These are phyloP conservation scores for Acrocalymma vagum DNA, from an alignment of 2,329 filamentous ascomycete species.

Conservation along the genomic window DNA sequence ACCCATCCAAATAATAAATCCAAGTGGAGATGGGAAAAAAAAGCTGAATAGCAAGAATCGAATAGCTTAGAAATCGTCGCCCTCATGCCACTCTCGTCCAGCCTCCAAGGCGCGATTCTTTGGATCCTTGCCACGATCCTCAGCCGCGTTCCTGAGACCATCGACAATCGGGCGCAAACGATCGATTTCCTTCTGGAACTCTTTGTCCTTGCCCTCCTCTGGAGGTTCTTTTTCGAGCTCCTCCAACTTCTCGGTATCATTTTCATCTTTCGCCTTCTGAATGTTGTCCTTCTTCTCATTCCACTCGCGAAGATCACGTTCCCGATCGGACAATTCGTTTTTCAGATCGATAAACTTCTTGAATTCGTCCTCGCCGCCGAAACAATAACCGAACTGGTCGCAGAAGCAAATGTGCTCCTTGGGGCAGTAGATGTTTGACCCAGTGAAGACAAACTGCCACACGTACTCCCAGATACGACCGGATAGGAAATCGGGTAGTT, in stretches of 20 bases:
- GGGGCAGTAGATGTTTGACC: conserved; percentile 58
- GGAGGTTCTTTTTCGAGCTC: conserved; percentile 47
- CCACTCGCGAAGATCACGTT: conserved; percentile 54
- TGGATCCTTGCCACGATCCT: conserved; percentile 61
- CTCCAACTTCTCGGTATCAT: conserved; percentile 42
- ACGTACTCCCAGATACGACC: conserved; percentile 71
- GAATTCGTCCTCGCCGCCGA: conserved; percentile 60
- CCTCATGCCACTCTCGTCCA: conserved; percentile 63
- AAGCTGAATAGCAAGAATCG: too few species aligned
- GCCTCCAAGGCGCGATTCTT: conserved; percentile 60
- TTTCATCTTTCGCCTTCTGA: conserved; percentile 43
- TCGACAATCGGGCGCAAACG: conserved; percentile 54
- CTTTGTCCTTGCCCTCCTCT: conserved; percentile 52
- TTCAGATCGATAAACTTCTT: conserved; percentile 59
- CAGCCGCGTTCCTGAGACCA: conserved; percentile 53
- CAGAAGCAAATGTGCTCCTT: conserved; percentile 68
- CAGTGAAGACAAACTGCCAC: conserved; percentile 70
- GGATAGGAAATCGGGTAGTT: conserved; percentile 63
- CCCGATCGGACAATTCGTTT: conserved; percentile 50
- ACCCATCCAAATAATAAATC: too few species aligned
- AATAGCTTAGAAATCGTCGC: conserved; percentile 60
- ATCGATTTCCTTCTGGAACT: conserved; percentile 55
- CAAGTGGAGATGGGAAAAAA: too few species aligned
- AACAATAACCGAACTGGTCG: conserved; percentile 70
- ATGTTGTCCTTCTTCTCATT: conserved; percentile 49